These are phyloP conservation scores for Cyclotella baltica DNA, from an alignment of 108 stramenopile genomes.

Conservation along the genomic window DNA sequence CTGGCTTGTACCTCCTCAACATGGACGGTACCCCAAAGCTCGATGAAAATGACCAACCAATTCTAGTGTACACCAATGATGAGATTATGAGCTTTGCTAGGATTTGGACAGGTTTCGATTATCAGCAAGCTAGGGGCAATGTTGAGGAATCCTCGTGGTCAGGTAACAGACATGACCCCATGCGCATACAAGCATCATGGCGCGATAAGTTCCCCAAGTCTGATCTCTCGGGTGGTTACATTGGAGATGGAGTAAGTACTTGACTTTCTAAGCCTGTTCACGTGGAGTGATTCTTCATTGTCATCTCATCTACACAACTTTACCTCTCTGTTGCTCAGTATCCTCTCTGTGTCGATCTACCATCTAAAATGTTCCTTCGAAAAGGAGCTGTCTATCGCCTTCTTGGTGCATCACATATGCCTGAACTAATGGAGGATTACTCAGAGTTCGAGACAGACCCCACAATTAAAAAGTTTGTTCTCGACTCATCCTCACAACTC, in stretches of 20 bases:
- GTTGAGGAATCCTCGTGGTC: slow-evolving; percentile 43
- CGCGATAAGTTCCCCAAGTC: slow-evolving; percentile 71
- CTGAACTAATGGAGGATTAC: slow-evolving; percentile 56
- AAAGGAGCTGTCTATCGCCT: slow-evolving; percentile 66
- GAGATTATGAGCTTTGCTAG: slow-evolving; percentile 67
- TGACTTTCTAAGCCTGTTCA: too few species aligned
- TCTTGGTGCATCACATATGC: slow-evolving; percentile 48
- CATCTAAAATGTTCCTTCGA: slow-evolving; percentile 49
- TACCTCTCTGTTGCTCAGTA: slow-evolving; percentile 5
- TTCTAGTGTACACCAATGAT: slow-evolving; percentile 56
- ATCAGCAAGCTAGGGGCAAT: slow-evolving; percentile 55
- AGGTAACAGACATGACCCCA: slow-evolving; percentile 63
- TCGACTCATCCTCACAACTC: slow-evolving; percentile 40
- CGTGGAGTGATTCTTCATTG: too few species aligned
- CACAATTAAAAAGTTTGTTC: slow-evolving; percentile 37
- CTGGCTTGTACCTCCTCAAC: slow-evolving; percentile 54
- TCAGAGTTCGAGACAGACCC: slow-evolving; percentile 33
- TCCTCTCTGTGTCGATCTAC: slow-evolving; percentile 54
- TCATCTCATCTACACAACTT: too few species aligned
- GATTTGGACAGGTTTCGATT: slow-evolving; percentile 71
- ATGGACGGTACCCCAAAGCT: slow-evolving; percentile 55
- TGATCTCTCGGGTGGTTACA: slow-evolving; percentile 63
- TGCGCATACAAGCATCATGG: slow-evolving; percentile 58
- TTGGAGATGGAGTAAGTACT: slow-evolving; percentile 69
- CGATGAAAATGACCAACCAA: slow-evolving; percentile 43